phyloP scores from a whole-genome alignment of 83 land plant species.

The Larix sibirica region DNA sequence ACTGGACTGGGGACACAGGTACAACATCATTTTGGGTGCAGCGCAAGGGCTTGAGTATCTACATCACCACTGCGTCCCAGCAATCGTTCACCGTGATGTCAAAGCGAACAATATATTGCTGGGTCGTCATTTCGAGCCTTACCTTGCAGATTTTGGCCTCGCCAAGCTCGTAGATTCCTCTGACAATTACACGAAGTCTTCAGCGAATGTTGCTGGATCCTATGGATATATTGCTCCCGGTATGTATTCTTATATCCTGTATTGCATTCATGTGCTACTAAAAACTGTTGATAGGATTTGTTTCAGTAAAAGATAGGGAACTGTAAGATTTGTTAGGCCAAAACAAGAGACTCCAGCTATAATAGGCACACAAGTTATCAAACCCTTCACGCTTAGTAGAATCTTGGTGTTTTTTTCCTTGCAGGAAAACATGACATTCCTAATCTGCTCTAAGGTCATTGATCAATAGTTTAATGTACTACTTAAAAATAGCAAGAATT shows the following conservation, averaged over 20 bases:
- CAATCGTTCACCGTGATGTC: constrained; percentile 85
- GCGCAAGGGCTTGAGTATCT: constrained; percentile 84
- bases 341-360: too few species aligned
- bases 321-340: too few species aligned
- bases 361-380: too few species aligned
- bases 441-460: too few species aligned
- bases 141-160: constrained; percentile 83
- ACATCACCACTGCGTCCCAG: constrained; percentile 90
- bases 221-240: constrained; percentile 95
- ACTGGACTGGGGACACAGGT: constrained; percentile 77
- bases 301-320: too few species aligned
- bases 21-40: constrained; percentile 73
- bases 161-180: constrained; percentile 39
- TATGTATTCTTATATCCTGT: constrained; percentile 14
- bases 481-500: too few species aligned
- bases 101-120: constrained; percentile 89
- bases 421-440: too few species aligned
- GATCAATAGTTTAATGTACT: too few species aligned
- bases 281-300: too few species aligned
- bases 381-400: too few species aligned
- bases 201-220: constrained; percentile 68
- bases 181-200: constrained; percentile 14
- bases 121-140: constrained; percentile 63
- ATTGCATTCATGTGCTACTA: too few species aligned
- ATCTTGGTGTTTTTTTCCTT: too few species aligned